phyloP scores from a whole-genome alignment of 495 filamentous ascomycete genomes.

The Lophium mytilinum region DNA sequence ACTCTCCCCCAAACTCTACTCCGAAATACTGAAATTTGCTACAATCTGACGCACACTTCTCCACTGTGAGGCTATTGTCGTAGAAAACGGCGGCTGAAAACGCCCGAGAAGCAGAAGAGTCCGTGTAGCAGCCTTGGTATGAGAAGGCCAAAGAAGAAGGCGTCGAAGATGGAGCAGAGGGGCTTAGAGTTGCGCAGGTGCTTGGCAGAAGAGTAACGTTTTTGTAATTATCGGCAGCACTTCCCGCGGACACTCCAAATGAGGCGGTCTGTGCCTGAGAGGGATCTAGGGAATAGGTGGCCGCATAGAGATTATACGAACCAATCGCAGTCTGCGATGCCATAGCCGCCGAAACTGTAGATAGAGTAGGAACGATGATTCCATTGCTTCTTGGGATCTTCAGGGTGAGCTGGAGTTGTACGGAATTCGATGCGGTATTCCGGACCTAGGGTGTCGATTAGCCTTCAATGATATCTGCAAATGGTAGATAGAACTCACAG shows the following conservation, averaged over 20 bases:
- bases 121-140: slow-evolving; percentile 22
- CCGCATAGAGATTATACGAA: slow-evolving; percentile 46
- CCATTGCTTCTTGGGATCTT: slow-evolving; percentile 37
- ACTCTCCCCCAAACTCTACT: slow-evolving; percentile 20
- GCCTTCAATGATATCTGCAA: slow-evolving; percentile 15
- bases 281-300: slow-evolving; percentile 38
- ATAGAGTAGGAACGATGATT: slow-evolving; percentile 43
- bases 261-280: slow-evolving; percentile 42
- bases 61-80: slow-evolving; percentile 15
- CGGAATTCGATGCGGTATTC: slow-evolving; percentile 37
- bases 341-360: slow-evolving; percentile 39
- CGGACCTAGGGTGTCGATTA: slow-evolving; percentile 35
- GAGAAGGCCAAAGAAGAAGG: slow-evolving; percentile 13
- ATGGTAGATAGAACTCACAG: slow-evolving; percentile 22
- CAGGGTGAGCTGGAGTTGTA: slow-evolving; percentile 40
- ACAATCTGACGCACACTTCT: slow-evolving; percentile 19
- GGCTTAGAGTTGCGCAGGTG: slow-evolving; percentile 23
- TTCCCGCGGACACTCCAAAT: slow-evolving; percentile 41
- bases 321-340: slow-evolving; percentile 43
- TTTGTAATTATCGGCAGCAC: slow-evolving; percentile 36
- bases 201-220: slow-evolving; percentile 27
- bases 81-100: background rate
- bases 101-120: slow-evolving; percentile 7
- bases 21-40: slow-evolving; percentile 13
- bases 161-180: slow-evolving; percentile 26